Evolutionary conservation across 495 filamentous ascomycete species (phyloP).

Genomic region (Penicillium roqueforti): DNA sequence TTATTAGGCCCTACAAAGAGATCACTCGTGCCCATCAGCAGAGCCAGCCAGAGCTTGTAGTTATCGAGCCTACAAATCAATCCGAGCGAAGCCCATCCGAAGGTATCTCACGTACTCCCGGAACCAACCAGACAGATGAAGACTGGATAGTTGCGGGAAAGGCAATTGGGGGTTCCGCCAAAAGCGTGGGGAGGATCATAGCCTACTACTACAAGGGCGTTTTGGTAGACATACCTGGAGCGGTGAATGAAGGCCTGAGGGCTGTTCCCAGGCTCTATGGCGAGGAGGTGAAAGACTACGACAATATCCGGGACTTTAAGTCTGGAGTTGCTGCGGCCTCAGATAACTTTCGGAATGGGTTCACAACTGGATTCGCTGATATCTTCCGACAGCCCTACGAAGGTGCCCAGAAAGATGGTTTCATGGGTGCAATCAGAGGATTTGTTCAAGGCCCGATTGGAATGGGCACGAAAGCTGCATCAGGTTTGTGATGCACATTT

Average conservation of each 20-base stretch:
- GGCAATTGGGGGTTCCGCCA: constrained; percentile 27
- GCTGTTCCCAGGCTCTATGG: constrained; percentile 79
- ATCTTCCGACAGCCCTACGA: constrained; percentile 61
- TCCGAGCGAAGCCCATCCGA: background rate
- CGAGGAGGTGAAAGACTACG: constrained; percentile 44
- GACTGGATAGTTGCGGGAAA: constrained; percentile 15
- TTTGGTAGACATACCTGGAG: constrained; percentile 63
- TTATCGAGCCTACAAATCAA: constrained; percentile 2
- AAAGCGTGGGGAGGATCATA: constrained; percentile 33
- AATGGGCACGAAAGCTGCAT: constrained; percentile 58
- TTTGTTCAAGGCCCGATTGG: constrained; percentile 73
- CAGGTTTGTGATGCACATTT: constrained; percentile 17
- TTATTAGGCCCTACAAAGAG: constrained; percentile 34
- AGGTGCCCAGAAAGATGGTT: constrained; percentile 56
- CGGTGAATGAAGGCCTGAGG: constrained; percentile 76
- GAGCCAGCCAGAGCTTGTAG: constrained; percentile 2
- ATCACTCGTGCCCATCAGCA: constrained; percentile 12
- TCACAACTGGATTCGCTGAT: constrained; percentile 71
- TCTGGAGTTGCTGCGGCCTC: constrained; percentile 30
- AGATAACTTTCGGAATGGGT: constrained; percentile 63
- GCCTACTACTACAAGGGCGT: constrained; percentile 33
- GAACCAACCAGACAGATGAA: background rate
- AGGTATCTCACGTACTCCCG: background rate
- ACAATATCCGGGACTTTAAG: constrained; percentile 34
- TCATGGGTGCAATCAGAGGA: constrained; percentile 60